Evolutionary conservation across 805 yeast species (phyloP).

Genomic region (Candida dajiaensis): DNA sequence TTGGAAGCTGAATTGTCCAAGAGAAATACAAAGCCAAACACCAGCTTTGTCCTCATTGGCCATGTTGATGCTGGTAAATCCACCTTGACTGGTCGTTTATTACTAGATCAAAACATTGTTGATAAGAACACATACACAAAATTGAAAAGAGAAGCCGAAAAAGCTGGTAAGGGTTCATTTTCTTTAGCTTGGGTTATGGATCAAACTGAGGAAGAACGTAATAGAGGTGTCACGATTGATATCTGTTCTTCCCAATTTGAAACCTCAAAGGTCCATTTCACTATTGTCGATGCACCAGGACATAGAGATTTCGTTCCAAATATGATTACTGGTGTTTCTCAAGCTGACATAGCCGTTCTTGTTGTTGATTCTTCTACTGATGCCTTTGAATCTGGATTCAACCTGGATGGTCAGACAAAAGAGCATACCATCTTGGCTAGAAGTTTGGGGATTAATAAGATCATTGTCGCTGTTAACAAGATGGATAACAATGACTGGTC

Average conservation of each 20-base stretch:
- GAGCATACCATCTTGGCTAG: constrained; percentile 88
- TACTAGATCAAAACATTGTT: constrained; percentile 95
- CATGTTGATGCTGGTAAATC: constrained; percentile 99
- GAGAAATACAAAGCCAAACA: constrained; percentile 93
- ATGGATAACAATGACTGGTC: constrained; percentile 92
- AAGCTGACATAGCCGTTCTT: constrained; percentile 88
- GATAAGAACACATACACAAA: constrained; percentile 96
- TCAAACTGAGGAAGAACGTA: constrained; percentile 93
- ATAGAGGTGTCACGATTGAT: constrained; percentile 95
- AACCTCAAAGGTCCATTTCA: constrained; percentile 83
- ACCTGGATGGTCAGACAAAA: constrained; percentile 93
- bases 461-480: constrained; percentile 89
- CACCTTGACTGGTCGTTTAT: constrained; percentile 97
- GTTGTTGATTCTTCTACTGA: constrained; percentile 90
- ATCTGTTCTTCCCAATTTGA: constrained; percentile 91
- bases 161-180: constrained; percentile 95
- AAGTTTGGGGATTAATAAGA: constrained; percentile 84
- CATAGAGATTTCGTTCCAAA: constrained; percentile 96
- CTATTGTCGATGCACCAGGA: constrained; percentile 94
- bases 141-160: constrained; percentile 97
- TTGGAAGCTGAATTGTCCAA: constrained; percentile 17
- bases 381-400: constrained; percentile 95
- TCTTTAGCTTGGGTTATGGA: constrained; percentile 97
- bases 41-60: constrained; percentile 98
- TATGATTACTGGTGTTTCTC: constrained; percentile 94